Conservation (phyloP, 2,329 filamentous ascomycete species). For the Botrytis fragariae region DNA sequence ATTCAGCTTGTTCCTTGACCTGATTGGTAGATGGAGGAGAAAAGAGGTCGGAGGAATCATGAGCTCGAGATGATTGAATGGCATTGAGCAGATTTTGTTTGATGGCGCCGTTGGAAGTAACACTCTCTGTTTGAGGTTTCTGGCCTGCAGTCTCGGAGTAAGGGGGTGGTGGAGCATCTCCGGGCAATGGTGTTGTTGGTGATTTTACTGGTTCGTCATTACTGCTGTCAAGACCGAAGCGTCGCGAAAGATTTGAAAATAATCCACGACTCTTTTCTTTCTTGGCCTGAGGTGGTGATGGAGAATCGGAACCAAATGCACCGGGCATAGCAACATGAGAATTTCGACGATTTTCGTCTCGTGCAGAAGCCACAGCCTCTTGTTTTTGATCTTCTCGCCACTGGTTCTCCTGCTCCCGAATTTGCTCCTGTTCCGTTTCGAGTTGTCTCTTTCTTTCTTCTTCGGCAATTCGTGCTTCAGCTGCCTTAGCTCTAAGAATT, state of each 20-base stretch:
- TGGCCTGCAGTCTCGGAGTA: slow-evolving; percentile 29
- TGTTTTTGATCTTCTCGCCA: slow-evolving; percentile 39
- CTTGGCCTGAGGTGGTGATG: slow-evolving; percentile 45
- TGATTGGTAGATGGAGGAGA: slow-evolving; percentile 66
- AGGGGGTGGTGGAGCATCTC: slow-evolving; percentile 34
- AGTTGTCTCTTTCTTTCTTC: slow-evolving; percentile 73
- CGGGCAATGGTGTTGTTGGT: background rate
- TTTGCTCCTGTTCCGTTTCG: slow-evolving; percentile 67
- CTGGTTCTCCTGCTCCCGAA: slow-evolving; percentile 57
- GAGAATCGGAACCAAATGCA: slow-evolving; percentile 63
- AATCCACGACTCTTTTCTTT: slow-evolving; percentile 50
- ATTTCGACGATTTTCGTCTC: slow-evolving; percentile 41
- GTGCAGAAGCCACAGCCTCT: slow-evolving; percentile 25
- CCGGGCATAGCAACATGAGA: slow-evolving; percentile 63
- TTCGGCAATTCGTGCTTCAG: slow-evolving; percentile 83
- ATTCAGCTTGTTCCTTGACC: slow-evolving; percentile 78
- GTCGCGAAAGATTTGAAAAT: slow-evolving; percentile 64
- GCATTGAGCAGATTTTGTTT: slow-evolving; percentile 74
- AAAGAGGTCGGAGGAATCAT: slow-evolving; percentile 72
- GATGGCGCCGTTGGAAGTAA: slow-evolving; percentile 59
- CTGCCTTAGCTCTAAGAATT: slow-evolving; percentile 83
- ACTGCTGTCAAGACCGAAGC: slow-evolving; percentile 62
- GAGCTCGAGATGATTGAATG: slow-evolving; percentile 72
- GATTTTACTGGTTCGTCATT: slow-evolving; percentile 9
- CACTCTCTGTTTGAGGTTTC: slow-evolving; percentile 40